Evolutionary conservation across 371 early-diverging fungal species (phyloP).

Genomic region (Globomyces sp.): DNA sequence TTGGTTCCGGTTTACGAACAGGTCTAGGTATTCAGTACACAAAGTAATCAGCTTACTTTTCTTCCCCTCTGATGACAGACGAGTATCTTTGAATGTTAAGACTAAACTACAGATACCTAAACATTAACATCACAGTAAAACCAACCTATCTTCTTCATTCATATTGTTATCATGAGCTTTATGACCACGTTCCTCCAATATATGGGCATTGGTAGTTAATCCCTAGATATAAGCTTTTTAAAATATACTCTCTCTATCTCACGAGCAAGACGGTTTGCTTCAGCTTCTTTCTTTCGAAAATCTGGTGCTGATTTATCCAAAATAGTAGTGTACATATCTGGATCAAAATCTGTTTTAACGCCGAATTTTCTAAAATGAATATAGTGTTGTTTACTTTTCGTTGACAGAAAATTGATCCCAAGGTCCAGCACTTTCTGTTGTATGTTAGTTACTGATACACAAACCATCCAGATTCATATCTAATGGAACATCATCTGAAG

Average conservation of each 20-base stretch:
- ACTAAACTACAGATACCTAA: neutral
- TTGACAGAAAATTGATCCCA: slow-evolving; percentile 99
- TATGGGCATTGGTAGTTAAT: too few relatives aligned
- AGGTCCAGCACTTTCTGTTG: slow-evolving; percentile 31
- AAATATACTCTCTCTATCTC: slow-evolving; percentile 72
- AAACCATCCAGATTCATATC: slow-evolving; percentile 49
- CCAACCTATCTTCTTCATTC: too few relatives aligned
- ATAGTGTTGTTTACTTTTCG: slow-evolving; percentile 47
- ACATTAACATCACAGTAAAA: neutral
- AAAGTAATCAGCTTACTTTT: too few relatives aligned
- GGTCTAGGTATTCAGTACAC: too few relatives aligned
- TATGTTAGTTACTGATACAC: neutral
- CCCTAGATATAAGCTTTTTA: too few relatives aligned
- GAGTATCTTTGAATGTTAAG: too few relatives aligned
- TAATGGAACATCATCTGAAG: slow-evolving; percentile 48
- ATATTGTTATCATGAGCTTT: too few relatives aligned
- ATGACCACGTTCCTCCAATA: too few relatives aligned
- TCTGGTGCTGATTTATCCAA: slow-evolving; percentile 84
- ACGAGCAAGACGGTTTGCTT: slow-evolving; percentile 84
- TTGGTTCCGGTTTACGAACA: too few relatives aligned
- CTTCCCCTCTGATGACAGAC: too few relatives aligned
- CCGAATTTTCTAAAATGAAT: slow-evolving; percentile 69
- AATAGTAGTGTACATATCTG: slow-evolving; percentile 92
- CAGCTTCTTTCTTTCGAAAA: slow-evolving; percentile 83
- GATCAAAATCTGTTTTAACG: slow-evolving; percentile 91